phyloP scores from a whole-genome alignment of 2,329 filamentous ascomycete species.

The Botrytis porri region DNA sequence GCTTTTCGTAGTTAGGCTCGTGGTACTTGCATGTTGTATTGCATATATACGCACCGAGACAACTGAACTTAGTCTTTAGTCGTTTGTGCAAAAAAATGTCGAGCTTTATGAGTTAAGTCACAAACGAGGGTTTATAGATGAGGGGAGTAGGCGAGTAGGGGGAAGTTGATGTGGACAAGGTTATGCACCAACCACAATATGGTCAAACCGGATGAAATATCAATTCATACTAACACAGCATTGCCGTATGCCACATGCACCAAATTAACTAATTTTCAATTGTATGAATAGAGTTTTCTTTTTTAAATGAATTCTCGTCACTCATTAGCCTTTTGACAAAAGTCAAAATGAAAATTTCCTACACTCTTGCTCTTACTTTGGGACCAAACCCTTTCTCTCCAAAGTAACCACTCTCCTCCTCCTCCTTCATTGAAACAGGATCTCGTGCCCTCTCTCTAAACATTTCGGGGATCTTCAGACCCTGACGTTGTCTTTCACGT shows the following conservation, averaged over 20 bases:
- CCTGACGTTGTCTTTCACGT: conserved; percentile 6
- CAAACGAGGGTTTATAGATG: neutral
- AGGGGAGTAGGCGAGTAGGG: conserved; percentile 9
- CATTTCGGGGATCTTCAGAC: conserved; percentile 1
- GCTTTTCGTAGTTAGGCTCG: neutral
- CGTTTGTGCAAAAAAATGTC: neutral
- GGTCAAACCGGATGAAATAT: conserved; percentile 13
- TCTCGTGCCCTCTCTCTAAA: neutral
- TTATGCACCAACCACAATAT: conserved; percentile 10
- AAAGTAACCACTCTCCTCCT: neutral
- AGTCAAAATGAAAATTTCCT: neutral
- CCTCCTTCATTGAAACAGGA: neutral
- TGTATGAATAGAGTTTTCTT: neutral
- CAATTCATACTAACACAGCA: conserved; percentile 11
- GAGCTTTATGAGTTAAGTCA: neutral
- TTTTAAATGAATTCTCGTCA: neutral
- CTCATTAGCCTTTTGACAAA: neutral
- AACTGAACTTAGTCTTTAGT: neutral
- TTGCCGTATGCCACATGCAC: conserved; percentile 3
- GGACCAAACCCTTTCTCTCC: neutral
- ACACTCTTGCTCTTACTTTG: neutral
- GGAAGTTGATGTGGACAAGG: neutral
- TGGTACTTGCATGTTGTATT: conserved; percentile 4
- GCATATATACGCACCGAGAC: conserved; percentile 2
- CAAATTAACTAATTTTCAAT: neutral